A percentile compares a stretch with the other conserved stretches of the same genome.
Conservation (phyloP, 2,329 filamentous ascomycete species). For the Fusarium annulatum region DNA sequence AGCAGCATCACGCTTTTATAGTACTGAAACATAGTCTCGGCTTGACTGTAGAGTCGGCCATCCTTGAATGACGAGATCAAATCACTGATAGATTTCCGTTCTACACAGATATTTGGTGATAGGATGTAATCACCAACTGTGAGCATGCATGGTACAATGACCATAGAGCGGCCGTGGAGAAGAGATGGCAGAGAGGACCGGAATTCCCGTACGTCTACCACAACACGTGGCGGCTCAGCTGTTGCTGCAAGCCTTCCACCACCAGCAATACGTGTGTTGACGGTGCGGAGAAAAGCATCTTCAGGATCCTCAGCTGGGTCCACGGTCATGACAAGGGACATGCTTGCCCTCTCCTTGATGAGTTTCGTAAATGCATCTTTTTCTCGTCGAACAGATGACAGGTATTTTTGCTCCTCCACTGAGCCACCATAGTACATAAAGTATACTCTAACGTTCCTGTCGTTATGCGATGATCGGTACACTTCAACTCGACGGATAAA, state of each 20-base stretch:
- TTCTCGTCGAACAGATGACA: slow-evolving; percentile 89
- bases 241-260: slow-evolving; percentile 87
- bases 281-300: slow-evolving; percentile 90
- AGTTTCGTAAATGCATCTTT: slow-evolving; percentile 96
- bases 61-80: slow-evolving; percentile 92
- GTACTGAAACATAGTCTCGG: slow-evolving; percentile 92
- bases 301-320: slow-evolving; percentile 83
- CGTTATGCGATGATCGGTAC: slow-evolving; percentile 92
- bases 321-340: slow-evolving; percentile 87
- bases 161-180: slow-evolving; percentile 87
- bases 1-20: slow-evolving; percentile 91
- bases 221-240: slow-evolving; percentile 86
- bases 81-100: slow-evolving; percentile 93
- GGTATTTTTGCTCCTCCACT: slow-evolving; percentile 94
- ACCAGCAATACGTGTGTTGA: slow-evolving; percentile 96
- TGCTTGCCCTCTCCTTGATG: slow-evolving; percentile 92
- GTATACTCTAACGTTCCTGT: slow-evolving; percentile 90
- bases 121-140: slow-evolving; percentile 97
- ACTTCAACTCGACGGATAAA: slow-evolving; percentile 96
- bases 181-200: slow-evolving; percentile 91
- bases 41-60: slow-evolving; percentile 90
- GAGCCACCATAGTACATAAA: slow-evolving; percentile 97
- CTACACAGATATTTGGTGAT: slow-evolving; percentile 89
- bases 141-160: slow-evolving; percentile 92
- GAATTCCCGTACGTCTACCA: slow-evolving; percentile 97